phyloP scores from a whole-genome alignment of 257 asterid species.

The Solanum infundibuliforme region DNA sequence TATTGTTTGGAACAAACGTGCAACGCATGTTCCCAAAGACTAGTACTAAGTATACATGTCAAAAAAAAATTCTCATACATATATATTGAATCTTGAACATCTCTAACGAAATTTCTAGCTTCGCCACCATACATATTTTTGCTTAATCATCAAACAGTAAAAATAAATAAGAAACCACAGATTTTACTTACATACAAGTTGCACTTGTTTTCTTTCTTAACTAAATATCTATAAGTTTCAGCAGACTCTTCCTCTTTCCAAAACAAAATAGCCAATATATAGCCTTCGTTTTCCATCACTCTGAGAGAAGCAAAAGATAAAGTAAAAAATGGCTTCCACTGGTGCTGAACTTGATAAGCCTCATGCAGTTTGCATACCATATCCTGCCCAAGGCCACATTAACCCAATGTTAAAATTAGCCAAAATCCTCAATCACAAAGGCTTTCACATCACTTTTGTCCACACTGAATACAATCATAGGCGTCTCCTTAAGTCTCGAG shows the following conservation, averaged over 20 bases:
- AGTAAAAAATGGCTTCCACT: constrained; percentile 8
- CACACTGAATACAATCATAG: constrained; percentile 12
- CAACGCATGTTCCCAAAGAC: background rate
- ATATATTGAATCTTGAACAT: no score
- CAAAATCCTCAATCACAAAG: constrained; percentile 19
- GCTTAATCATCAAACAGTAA: no score
- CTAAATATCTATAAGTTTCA: background rate
- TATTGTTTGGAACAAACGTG: background rate
- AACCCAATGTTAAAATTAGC: constrained; percentile 22
- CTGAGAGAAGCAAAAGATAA: background rate
- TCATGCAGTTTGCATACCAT: constrained; percentile 24
- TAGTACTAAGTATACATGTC: background rate
- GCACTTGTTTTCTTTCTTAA: no score
- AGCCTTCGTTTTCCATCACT: background rate
- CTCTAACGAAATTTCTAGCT: no score
- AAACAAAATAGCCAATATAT: background rate
- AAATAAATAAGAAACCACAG: no score
- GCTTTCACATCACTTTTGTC: constrained; percentile 11
- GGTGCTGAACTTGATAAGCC: constrained; percentile 4
- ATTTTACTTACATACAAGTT: no score
- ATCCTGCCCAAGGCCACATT: constrained; percentile 28
- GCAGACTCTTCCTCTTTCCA: background rate
- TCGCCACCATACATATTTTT: no score
- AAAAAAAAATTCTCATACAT: no score
- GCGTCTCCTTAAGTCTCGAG: constrained; percentile 17